A percentile compares a stretch with the other conserved stretches of the same genome.
Evolutionary conservation across 1,139 yeast genomes (phyloP).

Genomic region (Saccharomyces hybrid): DNA sequence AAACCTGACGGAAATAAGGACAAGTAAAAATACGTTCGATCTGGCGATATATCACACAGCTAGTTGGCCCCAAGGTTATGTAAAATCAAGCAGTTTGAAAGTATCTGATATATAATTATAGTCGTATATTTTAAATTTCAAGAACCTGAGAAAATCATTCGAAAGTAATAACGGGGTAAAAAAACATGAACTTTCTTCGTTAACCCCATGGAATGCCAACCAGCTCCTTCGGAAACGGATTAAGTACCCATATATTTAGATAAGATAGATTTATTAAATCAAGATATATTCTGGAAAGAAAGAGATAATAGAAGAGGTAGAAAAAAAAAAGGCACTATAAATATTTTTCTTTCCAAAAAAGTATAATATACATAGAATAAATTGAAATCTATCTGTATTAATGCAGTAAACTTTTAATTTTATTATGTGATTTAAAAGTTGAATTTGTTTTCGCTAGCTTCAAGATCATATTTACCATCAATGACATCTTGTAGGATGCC

Average conservation of each 20-base stretch:
- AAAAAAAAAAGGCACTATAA: neutral
- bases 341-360: neutral
- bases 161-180: too few species aligned
- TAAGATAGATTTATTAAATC: neutral
- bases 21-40: neutral
- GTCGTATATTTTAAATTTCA: too few species aligned
- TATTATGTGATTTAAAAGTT: constrained; percentile 7
- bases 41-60: too few species aligned
- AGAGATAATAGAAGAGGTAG: neutral
- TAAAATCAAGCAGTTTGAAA: too few species aligned
- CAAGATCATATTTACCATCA: constrained; percentile 12
- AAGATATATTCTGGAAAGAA: neutral
- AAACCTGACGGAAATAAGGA: neutral
- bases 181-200: too few species aligned
- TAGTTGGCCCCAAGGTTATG: too few species aligned
- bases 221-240: too few species aligned
- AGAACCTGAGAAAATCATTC: too few species aligned
- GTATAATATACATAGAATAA: neutral
- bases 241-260: neutral
- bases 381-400: neutral
- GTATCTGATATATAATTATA: too few species aligned
- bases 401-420: constrained; percentile 1
- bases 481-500: constrained; percentile 13
- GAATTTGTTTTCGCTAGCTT: constrained; percentile 7
- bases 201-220: neutral